Evolutionary conservation across 2,329 filamentous ascomycete species (phyloP).

Genomic region (Phoma sp.): DNA sequence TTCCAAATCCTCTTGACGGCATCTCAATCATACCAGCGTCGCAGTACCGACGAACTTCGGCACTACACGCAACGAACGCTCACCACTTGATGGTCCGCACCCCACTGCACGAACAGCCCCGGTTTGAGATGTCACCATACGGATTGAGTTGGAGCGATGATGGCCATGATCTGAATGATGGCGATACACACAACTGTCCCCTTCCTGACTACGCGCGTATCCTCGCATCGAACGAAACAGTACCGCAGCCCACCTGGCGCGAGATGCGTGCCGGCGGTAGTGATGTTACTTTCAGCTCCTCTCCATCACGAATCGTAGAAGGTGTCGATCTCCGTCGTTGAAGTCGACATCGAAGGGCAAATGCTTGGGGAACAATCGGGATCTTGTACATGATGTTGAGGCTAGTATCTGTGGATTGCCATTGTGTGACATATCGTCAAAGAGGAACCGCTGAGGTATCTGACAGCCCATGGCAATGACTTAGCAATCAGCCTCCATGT

Average conservation of each 20-base stretch:
- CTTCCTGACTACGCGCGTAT: constrained; percentile 12
- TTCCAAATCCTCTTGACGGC: constrained; percentile 4
- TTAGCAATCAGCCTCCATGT: no score
- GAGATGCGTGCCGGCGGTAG: neutral
- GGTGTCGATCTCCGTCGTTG: constrained; percentile 1
- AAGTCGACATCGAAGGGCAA: neutral
- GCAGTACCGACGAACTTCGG: constrained; percentile 11
- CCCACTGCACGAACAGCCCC: constrained; percentile 13
- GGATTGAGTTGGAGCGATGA: constrained; percentile 22
- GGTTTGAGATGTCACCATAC: constrained; percentile 14
- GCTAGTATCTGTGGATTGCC: neutral
- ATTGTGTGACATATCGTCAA: neutral
- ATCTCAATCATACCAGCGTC: constrained; percentile 25
- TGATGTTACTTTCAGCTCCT: neutral
- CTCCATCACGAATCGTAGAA: neutral
- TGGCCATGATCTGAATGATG: neutral
- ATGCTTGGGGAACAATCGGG: neutral
- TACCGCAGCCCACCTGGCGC: neutral
- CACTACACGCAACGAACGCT: neutral
- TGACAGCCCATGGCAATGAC: no score
- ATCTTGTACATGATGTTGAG: neutral
- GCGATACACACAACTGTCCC: neutral
- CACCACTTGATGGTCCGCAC: constrained; percentile 11
- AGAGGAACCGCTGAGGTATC: no score
- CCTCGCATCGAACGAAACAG: constrained; percentile 10